These are phyloP conservation scores for Bombardia bombarda DNA, from an alignment of 495 filamentous ascomycete species.

Conservation along the genomic window DNA sequence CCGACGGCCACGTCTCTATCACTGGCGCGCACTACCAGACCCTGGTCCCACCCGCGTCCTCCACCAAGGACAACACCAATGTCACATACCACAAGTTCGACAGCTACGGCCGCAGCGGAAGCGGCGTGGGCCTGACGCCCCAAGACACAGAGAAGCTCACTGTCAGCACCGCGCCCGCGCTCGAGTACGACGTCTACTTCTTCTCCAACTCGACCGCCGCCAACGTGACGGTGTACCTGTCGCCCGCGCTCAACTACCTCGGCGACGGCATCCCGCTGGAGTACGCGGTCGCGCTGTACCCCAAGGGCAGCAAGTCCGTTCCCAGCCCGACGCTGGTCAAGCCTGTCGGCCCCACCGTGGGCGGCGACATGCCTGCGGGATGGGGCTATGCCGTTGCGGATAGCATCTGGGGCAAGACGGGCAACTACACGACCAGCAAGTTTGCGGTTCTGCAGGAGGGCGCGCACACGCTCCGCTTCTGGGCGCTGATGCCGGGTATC, in stretches of 20 bases:
- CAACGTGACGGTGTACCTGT: constrained; percentile 56
- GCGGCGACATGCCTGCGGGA: constrained; percentile 42
- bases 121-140: constrained; percentile 50
- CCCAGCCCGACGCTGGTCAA: constrained; percentile 36
- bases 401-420: constrained; percentile 46
- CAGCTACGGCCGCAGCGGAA: constrained; percentile 49
- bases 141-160: constrained; percentile 41
- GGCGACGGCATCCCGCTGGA: constrained; percentile 50
- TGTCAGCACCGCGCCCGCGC: constrained; percentile 39
- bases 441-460: constrained; percentile 41
- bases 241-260: constrained; percentile 51
- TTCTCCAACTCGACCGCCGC: constrained; percentile 46
- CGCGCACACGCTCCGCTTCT: constrained; percentile 51
- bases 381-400: constrained; percentile 53
- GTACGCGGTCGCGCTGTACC: constrained; percentile 50
- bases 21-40: constrained; percentile 47
- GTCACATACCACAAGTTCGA: constrained; percentile 45
- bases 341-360: constrained; percentile 41
- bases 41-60: constrained; percentile 27
- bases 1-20: constrained; percentile 52
- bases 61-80: constrained; percentile 27
- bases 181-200: constrained; percentile 60
- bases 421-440: constrained; percentile 43
- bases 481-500: constrained; percentile 55
- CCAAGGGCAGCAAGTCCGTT: constrained; percentile 18